Conservation (phyloP, 805 yeast species). For the Limtongia smithiae region DNA sequence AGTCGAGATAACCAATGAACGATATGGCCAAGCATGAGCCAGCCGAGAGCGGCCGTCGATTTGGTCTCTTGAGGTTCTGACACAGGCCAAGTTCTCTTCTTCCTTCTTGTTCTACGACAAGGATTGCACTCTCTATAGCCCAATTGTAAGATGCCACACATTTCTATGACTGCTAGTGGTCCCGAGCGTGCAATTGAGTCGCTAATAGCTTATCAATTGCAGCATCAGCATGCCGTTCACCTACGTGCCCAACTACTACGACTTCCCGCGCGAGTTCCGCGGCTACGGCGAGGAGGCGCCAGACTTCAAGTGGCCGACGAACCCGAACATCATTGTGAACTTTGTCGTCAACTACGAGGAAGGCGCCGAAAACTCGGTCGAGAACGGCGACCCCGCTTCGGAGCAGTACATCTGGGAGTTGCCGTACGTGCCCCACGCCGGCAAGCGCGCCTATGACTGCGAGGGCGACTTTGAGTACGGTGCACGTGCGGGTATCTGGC, state of each 20-base stretch:
- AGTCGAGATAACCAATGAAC: too few relatives aligned
- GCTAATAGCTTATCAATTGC: too few relatives aligned
- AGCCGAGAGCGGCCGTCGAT: too few relatives aligned
- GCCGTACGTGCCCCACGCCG: constrained; percentile 28
- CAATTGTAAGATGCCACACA: neutral
- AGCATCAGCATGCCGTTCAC: constrained; percentile 4
- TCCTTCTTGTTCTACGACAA: too few relatives aligned
- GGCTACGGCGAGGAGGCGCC: constrained; percentile 38
- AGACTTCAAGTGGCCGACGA: constrained; percentile 39
- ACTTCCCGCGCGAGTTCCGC: constrained; percentile 33
- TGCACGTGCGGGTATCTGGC: constrained; percentile 39
- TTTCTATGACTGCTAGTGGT: neutral
- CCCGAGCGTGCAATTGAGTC: too few relatives aligned
- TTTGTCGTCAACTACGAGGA: constrained; percentile 40
- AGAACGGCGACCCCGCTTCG: constrained; percentile 37
- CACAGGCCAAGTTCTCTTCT: too few relatives aligned
- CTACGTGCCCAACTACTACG: constrained; percentile 27
- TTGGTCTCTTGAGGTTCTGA: too few relatives aligned
- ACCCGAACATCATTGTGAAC: constrained; percentile 36
- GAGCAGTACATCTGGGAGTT: constrained; percentile 33
- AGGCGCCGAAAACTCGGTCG: constrained; percentile 37
- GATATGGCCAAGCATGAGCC: too few relatives aligned
- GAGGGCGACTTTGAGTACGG: constrained; percentile 41
- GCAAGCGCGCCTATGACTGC: constrained; percentile 34
- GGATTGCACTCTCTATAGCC: too few relatives aligned